Evolutionary conservation across 768 basidiomycete genomes (phyloP).

Genomic region (Termitomyces sp.): DNA sequence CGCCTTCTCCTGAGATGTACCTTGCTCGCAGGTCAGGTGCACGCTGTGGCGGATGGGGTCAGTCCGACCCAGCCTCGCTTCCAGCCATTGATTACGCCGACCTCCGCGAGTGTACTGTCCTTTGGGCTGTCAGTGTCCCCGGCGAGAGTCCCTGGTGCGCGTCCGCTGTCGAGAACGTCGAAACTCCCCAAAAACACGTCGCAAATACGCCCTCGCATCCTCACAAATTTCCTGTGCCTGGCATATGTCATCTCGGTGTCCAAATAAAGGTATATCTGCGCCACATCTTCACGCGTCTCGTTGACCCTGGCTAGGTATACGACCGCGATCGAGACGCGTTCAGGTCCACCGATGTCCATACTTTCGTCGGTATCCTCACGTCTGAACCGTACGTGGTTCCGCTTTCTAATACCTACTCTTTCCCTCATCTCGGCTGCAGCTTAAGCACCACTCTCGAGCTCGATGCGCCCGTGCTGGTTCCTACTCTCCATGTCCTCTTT

Average conservation of each 20-base stretch:
- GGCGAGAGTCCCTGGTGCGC: constrained; percentile 58
- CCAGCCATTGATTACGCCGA: constrained; percentile 35
- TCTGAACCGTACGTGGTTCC: constrained; percentile 52
- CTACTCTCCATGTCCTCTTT: constrained; percentile 69
- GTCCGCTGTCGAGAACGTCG: constrained; percentile 9
- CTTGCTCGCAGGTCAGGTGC: constrained; percentile 38
- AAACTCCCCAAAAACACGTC: not conserved
- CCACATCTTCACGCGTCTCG: not conserved
- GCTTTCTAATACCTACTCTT: not conserved
- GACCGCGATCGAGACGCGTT: constrained; percentile 38
- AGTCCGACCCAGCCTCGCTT: constrained; percentile 26
- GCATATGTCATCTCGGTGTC: constrained; percentile 53
- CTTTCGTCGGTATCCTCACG: constrained; percentile 70
- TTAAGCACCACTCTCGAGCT: constrained; percentile 37
- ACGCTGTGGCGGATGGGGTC: constrained; percentile 72
- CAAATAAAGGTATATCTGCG: constrained; percentile 55
- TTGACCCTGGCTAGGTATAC: constrained; percentile 44
- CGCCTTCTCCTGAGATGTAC: constrained; percentile 68
- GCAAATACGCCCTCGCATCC: constrained; percentile 20
- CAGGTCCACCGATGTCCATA: constrained; percentile 56
- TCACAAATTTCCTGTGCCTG: constrained; percentile 63
- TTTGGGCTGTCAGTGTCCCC: constrained; percentile 77
- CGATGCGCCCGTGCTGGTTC: constrained; percentile 33
- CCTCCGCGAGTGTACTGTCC: constrained; percentile 54
- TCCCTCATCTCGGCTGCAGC: constrained; percentile 16